Evolutionary conservation across 208 protist species (phyloP), one percentile per base, ranked within the genome.

Genomic region (Acanthamoeba comandoni): DNA sequence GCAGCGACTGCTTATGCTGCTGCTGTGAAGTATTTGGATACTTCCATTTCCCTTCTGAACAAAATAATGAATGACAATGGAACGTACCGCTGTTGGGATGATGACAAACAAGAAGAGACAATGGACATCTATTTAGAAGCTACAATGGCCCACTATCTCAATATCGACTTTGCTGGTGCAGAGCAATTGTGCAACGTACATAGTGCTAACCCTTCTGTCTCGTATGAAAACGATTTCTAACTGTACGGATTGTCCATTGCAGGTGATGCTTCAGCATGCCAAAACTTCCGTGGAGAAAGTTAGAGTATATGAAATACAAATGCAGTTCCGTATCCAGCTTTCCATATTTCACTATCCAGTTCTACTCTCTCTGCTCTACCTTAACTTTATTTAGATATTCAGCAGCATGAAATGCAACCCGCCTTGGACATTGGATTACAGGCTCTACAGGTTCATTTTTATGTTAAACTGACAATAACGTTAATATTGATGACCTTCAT

Each of bases 41-140:
- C 53, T 60, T 26, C 79, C 79, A 69, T 87, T 24, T 48, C n/a
- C 35, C 55, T 87, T 12, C 79, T 86, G 9, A 60, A 48, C 31
- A 60, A n/a, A 7, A 43, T 43, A 43, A 43, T 26, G 31, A 39
- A 71, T 19, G 64, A 71, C 64, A 35, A 71, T 39, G n/a, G 35
- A 43, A 43, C 35, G 4, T 31, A 13, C 43, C 48, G 15, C 19
- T 79, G 70, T 51, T 79, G 70, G 70, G 48, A 55, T 13, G 70
- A 19, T 9, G 70, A 79, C 35, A 43, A 29, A 7, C 70, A 29
- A 19, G 35, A 13, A 35, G 31, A 69, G 26, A 87, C 79, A 60
- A 87, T 87, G 79, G 79, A 64, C 8, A 60, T 87, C 39, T 87
- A 70, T 43, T 35, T 87, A 9, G 79, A 87, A 26, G 79, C 79